Evolutionary conservation across 1,139 yeast species (phyloP).

Genomic region (Waltiozyma sp.): DNA sequence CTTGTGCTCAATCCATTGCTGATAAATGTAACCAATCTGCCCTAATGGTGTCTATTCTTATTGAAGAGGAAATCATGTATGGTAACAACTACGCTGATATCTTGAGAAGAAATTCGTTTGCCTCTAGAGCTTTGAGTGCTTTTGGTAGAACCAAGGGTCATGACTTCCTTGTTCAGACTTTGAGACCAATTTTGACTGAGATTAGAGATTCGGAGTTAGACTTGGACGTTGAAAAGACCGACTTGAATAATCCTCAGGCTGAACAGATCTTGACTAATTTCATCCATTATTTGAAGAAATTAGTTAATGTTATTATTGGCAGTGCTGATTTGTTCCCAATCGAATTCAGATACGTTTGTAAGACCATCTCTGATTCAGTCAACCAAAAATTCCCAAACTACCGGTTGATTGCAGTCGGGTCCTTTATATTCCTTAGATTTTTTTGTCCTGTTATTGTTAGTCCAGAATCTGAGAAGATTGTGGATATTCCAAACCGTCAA

Average conservation of each 20-base stretch:
- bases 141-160: conserved; percentile 59
- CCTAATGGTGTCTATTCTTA: conserved; percentile 42
- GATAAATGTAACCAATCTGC: conserved; percentile 44
- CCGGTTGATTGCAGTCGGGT: conserved; percentile 67
- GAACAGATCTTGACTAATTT: conserved; percentile 39
- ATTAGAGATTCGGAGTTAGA: conserved; percentile 38
- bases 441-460: conserved; percentile 88
- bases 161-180: conserved; percentile 40
- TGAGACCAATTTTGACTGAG: conserved; percentile 46
- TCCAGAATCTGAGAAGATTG: conserved; percentile 60
- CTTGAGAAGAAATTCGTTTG: conserved; percentile 70
- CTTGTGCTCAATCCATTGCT: conserved; percentile 54
- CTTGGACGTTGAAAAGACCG: conserved; percentile 58
- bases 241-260: conserved; percentile 27
- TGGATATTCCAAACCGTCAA: conserved; percentile 27
- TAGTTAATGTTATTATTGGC: conserved; percentile 50
- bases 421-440: conserved; percentile 74
- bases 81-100: conserved; percentile 61
- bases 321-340: conserved; percentile 54
- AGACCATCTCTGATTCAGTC: conserved; percentile 58
- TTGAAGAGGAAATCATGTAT: conserved; percentile 50
- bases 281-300: conserved; percentile 41
- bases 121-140: conserved; percentile 65
- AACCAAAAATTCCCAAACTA: conserved; percentile 53
- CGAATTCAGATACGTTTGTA: conserved; percentile 66